phyloP scores from a whole-genome alignment of 371 early-diverging fungal genomes.

The Mortierella sp. region DNA sequence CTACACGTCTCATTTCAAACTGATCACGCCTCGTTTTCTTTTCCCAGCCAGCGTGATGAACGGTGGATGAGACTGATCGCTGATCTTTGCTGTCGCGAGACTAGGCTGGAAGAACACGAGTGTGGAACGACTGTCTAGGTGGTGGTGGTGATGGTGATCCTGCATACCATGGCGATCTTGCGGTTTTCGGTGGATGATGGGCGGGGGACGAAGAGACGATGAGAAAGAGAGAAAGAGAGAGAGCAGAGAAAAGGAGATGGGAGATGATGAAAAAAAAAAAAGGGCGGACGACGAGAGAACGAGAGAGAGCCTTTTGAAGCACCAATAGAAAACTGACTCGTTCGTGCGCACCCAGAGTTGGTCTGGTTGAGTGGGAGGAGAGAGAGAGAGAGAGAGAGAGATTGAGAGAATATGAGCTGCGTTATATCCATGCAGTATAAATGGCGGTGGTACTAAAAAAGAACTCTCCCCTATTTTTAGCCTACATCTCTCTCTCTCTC shows the following conservation, averaged over 20 bases:
- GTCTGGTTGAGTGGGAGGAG: neutral
- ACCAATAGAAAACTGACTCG: conserved; percentile 30
- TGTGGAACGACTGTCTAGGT: neutral
- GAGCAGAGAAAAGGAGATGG: conserved; percentile 4
- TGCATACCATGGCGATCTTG: conserved; percentile 6
- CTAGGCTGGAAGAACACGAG: neutral
- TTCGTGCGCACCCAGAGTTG: neutral
- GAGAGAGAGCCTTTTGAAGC: neutral
- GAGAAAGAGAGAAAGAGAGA: neutral
- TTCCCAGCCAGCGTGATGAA: no score
- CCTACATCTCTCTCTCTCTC: neutral
- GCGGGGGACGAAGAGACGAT: neutral
- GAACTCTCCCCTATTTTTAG: no score
- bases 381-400: no score
- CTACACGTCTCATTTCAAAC: neutral
- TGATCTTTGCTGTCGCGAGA: neutral
- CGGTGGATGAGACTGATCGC: neutral
- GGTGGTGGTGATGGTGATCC: neutral
- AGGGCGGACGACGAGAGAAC: neutral
- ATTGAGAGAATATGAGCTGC: no score
- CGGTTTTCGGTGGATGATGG: no score
- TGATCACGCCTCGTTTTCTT: neutral
- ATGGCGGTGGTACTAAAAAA: neutral
- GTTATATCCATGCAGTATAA: neutral
- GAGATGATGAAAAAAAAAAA: conserved; percentile 10